phyloP scores from a whole-genome alignment of 768 basidiomycete genomes.

The Mycena vitilis region DNA sequence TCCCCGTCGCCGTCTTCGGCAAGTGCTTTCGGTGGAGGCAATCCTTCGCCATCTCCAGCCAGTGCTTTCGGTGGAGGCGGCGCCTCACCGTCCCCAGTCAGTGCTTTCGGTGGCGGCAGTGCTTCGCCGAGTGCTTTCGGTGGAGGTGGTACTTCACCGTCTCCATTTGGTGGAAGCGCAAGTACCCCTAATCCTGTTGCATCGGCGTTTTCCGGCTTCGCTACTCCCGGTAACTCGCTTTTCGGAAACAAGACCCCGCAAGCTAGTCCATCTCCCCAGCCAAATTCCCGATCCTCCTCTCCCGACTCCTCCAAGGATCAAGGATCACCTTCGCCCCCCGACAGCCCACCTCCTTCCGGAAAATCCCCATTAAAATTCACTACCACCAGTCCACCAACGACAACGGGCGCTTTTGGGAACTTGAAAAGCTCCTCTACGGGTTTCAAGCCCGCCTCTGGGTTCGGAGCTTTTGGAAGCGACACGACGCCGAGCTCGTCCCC shows the following conservation, averaged over 20 bases:
- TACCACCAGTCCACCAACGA: constrained; percentile 40
- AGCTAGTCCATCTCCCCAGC: constrained; percentile 11
- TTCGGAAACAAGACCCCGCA: constrained; percentile 31
- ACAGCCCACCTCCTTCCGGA: constrained; percentile 32
- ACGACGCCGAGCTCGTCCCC: constrained; percentile 59
- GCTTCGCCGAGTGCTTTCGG: constrained; percentile 9
- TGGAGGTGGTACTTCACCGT: not conserved
- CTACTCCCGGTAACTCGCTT: constrained; percentile 8
- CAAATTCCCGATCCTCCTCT: constrained; percentile 37
- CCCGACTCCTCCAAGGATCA: constrained; percentile 36
- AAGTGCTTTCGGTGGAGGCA: constrained; percentile 8
- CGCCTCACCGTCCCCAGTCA: constrained; percentile 10
- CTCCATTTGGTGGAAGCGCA: not conserved
- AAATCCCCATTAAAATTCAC: constrained; percentile 37
- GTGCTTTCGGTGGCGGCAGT: constrained; percentile 1
- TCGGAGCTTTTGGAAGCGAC: constrained; percentile 57
- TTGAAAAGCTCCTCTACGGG: constrained; percentile 49
- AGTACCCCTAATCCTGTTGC: constrained; percentile 13
- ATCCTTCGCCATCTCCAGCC: not conserved
- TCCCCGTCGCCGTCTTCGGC: too few species aligned
- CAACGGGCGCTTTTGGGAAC: constrained; percentile 54
- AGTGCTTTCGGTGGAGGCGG: constrained; percentile 17
- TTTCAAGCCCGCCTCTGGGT: constrained; percentile 53
- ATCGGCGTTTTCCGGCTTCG: constrained; percentile 30
- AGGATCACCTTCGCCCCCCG: constrained; percentile 33